Evolutionary conservation across 2,329 filamentous ascomycete species (phyloP), one percentile per base, ranked within the genome.

Genomic region (Ascochyta viciae-villosae): DNA sequence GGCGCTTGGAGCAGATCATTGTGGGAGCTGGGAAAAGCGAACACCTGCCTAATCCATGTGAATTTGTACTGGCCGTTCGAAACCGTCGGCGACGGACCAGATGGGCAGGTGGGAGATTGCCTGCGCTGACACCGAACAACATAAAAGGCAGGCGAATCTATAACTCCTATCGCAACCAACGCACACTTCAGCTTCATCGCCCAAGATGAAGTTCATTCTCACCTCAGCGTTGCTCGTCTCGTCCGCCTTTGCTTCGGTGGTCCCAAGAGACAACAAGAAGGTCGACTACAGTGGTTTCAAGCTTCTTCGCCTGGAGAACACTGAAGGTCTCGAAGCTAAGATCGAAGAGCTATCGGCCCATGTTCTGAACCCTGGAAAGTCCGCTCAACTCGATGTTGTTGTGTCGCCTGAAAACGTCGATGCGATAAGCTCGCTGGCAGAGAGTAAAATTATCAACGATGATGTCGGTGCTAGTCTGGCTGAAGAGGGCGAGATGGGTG

Each of bases 211-310:
- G 65, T 66, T 60, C 27, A 60, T 71, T 44, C 48, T 72, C 57
- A 59, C 67, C 45, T 65, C 65, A 3, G 64, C 64, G 15, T 61
- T 73, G 48, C 61, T 73, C 38, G 51, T 63, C 19, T 65, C 67
- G 15, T 56, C 63, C 1, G 62, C 61, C n/a, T 50, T 71, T n/a
- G 64, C 60, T 16, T 61, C 58, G 22, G 67, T 63, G 8, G 67
- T 73, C 15, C 67, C 70, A 33, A 60, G 62, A 37, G 63, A 61
- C 39, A 63, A 58, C 16, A 58, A 71, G 55, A 73, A 73, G 58
- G 60, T 75, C 47, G 71, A 74, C 54, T 76, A 76, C 58, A 67
- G 61, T 58, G 73, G 73, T 56, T 75, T 72, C 66, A 74, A 74
- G 60, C 66, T 73, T 13, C 51, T 76, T 15, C 72, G 73, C 35